phyloP scores from a whole-genome alignment of 2,329 filamentous ascomycete species.

The Aurifilum marmelostoma region DNA sequence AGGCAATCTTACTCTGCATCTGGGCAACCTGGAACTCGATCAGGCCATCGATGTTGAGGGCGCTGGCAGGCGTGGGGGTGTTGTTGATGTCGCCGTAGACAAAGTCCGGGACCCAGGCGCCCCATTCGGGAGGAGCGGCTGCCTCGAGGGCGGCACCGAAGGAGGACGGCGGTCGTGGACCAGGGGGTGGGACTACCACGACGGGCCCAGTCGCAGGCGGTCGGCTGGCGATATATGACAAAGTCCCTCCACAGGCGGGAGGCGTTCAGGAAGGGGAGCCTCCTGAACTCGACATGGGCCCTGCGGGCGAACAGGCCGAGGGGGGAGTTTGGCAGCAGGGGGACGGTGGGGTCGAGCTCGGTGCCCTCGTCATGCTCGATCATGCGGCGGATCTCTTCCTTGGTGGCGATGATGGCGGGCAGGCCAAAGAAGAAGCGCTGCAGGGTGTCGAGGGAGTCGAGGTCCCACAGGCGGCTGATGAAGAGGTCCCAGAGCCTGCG shows the following conservation, averaged over 20 bases:
- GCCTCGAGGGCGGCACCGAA: conserved; percentile 59
- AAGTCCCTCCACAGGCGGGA: conserved; percentile 82
- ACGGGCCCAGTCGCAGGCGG: conserved; percentile 65
- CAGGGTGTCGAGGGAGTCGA: conserved; percentile 82
- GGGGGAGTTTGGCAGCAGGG: conserved; percentile 73
- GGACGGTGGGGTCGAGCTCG: conserved; percentile 56
- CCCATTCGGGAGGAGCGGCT: conserved; percentile 54
- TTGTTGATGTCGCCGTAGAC: conserved; percentile 56
- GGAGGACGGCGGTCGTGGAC: conserved; percentile 55
- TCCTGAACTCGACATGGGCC: conserved; percentile 76
- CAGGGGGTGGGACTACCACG: conserved; percentile 53
- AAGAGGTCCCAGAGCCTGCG: conserved; percentile 88
- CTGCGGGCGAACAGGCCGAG: conserved; percentile 80
- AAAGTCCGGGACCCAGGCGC: conserved; percentile 51
- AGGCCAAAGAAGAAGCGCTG: conserved; percentile 73
- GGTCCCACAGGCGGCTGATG: conserved; percentile 77
- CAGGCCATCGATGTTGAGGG: conserved; percentile 78
- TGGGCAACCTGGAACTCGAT: conserved; percentile 87
- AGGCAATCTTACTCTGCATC: conserved; percentile 68
- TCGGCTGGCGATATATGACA: conserved; percentile 78
- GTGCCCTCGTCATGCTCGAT: conserved; percentile 53
- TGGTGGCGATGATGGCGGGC: conserved; percentile 59
- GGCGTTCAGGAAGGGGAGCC: conserved; percentile 78
- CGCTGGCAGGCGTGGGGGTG: conserved; percentile 61
- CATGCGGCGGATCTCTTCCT: conserved; percentile 61